Conservation (phyloP, 768 basidiomycete species). For the Gymnopilus junonius region DNA sequence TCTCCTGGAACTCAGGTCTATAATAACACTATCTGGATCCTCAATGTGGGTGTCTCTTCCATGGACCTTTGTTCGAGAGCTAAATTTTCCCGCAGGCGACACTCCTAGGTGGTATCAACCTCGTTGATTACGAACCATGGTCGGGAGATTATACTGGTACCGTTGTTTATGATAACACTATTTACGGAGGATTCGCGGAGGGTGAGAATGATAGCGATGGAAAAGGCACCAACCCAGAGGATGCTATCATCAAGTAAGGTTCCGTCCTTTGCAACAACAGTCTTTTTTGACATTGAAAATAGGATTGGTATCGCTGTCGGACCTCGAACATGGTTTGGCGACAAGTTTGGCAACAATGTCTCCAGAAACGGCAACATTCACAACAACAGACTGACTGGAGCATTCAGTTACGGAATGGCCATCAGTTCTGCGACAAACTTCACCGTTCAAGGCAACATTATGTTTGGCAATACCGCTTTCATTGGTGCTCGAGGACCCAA, state of each 20-base stretch:
- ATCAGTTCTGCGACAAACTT: conserved; percentile 68
- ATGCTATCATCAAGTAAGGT: conserved; percentile 73
- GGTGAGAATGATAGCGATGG: conserved; percentile 43
- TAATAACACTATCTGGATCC: conserved; percentile 78
- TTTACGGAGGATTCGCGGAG: conserved; percentile 70
- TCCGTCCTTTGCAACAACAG: background rate
- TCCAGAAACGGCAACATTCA: conserved; percentile 56
- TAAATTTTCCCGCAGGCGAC: conserved; percentile 51
- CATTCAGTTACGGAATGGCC: conserved; percentile 77
- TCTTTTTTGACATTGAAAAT: background rate
- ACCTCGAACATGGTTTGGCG: conserved; percentile 76
- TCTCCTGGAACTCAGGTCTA: conserved; percentile 72
- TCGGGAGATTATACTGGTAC: conserved; percentile 68
- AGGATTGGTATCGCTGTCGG: conserved; percentile 86
- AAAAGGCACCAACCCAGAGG: conserved; percentile 58
- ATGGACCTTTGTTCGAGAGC: conserved; percentile 2
- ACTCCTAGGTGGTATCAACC: conserved; percentile 75
- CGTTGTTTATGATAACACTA: conserved; percentile 67
- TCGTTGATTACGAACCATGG: conserved; percentile 76
- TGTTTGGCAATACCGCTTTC: conserved; percentile 75
- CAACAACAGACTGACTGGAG: conserved; percentile 64
- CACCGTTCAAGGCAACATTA: conserved; percentile 61
- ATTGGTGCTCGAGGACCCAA: conserved; percentile 72
- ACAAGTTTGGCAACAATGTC: conserved; percentile 53
- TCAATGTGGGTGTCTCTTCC: conserved; percentile 50